Percentiles rank a stretch among this genome's conserved stretches.
Evolutionary conservation across 2,329 filamentous ascomycete genomes (phyloP).

Genomic region (Aspergillus alliaceus): DNA sequence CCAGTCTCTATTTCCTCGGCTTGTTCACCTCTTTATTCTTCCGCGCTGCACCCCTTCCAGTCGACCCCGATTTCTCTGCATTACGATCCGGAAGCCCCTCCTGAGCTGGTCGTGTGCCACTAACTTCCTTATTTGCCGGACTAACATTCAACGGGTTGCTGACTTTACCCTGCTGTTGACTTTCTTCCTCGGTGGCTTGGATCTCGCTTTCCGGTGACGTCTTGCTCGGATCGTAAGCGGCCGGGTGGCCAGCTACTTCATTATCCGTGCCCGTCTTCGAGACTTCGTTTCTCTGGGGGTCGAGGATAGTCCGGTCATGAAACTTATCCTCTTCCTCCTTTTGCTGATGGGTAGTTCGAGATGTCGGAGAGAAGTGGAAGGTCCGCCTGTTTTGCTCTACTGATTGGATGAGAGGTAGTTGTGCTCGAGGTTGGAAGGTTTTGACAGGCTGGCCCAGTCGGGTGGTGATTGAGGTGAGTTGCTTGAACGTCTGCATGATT

Average conservation of each 20-base stretch:
- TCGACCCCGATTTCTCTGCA: slow-evolving; percentile 37
- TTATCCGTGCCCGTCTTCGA: slow-evolving; percentile 67
- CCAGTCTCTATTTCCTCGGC: slow-evolving; percentile 4
- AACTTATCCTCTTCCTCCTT: slow-evolving; percentile 4
- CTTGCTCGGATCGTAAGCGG: slow-evolving; percentile 68
- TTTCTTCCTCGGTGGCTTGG: slow-evolving; percentile 36
- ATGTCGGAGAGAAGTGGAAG: neutral
- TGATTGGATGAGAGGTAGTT: neutral
- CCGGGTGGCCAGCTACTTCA: slow-evolving; percentile 57
- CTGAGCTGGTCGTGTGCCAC: slow-evolving; percentile 45
- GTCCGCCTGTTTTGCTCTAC: neutral
- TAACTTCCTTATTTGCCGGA: slow-evolving; percentile 61
- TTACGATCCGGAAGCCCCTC: slow-evolving; percentile 47
- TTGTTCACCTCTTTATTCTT: slow-evolving; percentile 32
- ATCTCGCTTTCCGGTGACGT: slow-evolving; percentile 65
- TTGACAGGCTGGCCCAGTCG: slow-evolving; percentile 4
- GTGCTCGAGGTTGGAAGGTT: neutral
- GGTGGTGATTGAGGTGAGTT: slow-evolving; percentile 4
- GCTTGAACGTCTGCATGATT: slow-evolving; percentile 8
- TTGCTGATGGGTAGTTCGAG: slow-evolving; percentile 7
- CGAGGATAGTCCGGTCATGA: slow-evolving; percentile 60
- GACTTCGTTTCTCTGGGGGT: slow-evolving; percentile 66
- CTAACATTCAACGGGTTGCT: slow-evolving; percentile 59
- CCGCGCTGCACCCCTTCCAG: slow-evolving; percentile 35
- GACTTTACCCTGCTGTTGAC: slow-evolving; percentile 38